Base-by-base conservation (phyloP, 129 eudicot genomes). In the Apium graveolens region DNA sequence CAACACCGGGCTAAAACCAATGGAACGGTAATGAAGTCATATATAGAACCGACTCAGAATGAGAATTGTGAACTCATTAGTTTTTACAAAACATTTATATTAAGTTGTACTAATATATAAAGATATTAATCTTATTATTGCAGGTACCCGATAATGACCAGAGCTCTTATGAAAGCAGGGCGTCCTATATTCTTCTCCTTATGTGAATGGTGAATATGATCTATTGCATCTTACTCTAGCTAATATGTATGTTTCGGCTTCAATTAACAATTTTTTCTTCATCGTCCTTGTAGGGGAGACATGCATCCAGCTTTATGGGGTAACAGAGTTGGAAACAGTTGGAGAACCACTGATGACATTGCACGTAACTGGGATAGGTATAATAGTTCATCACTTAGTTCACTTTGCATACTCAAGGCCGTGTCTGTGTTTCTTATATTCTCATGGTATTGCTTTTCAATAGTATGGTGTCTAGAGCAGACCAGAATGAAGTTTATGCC, bases 241-340 rank as follows among this genome's bases (percentile, higher is more conserved):
- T 27, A 13, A 31, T 32, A 51, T 42, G 14, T 62, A 0, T 34
- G 51, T 76, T 11, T 17, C 12, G 14, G 18, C 31, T 35, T 79
- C 11, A 21, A 26, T 17, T 55, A 45, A 39, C 43, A 5, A 16
- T 13, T 12, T 27, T 60, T 44, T 55, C 10, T 78, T 80, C 55
- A 31, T 74, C 21, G 39, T 80, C 35, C 11, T 70, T 53, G 18
- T 84, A 91, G 97, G 98, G 98, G 98, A 74, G 98, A 93, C 78
- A 78, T 91, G 97, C 97, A 93, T 84, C 98, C 98, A 18, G 96
- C 98, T 76, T 70, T 86, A 53, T 93, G 97, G 97, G 98, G 93
- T 74, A 81, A 76, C 44, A 81, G 76, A 51, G 74, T 91, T 44
- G 98, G 97, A 70, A 93, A 93, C 70, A 91, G 98, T 84, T 93